Conservation (phyloP, 1,139 yeast species). For the Candida glucosophila region DNA sequence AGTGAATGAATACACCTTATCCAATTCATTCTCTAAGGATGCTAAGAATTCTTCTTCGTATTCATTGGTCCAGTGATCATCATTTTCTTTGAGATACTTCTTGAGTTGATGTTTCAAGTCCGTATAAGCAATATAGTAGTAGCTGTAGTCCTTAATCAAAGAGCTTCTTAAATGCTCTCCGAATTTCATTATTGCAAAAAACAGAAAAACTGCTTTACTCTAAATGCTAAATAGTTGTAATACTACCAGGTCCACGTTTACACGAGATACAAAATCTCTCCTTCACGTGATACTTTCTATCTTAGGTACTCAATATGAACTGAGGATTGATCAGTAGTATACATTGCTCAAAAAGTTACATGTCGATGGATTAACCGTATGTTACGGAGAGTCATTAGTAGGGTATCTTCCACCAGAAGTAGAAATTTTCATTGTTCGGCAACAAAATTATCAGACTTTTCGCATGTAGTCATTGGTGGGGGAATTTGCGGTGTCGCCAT, state of each 20-base stretch:
- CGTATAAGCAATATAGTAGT: conserved; percentile 84
- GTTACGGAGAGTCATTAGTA: too few species aligned
- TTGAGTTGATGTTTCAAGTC: conserved; percentile 78
- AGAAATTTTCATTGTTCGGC: too few species aligned
- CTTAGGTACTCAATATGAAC: too few species aligned
- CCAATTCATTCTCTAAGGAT: conserved; percentile 70
- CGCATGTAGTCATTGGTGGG: conserved; percentile 80
- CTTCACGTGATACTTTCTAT: too few species aligned
- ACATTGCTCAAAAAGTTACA: too few species aligned
- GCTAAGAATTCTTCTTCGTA: conserved; percentile 76
- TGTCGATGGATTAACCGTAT: too few species aligned
- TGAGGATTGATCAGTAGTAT: too few species aligned
- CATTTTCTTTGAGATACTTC: conserved; percentile 49
- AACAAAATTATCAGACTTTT: conserved; percentile 46
- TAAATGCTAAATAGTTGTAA: too few species aligned
- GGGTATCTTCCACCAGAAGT: too few species aligned
- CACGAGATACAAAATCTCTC: too few species aligned
- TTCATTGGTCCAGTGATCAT: conserved; percentile 59
- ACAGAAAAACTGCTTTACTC: too few species aligned
- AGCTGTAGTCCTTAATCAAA: conserved; percentile 74
- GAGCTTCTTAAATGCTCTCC: conserved; percentile 72
- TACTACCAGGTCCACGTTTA: too few species aligned
- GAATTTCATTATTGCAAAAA: conserved; percentile 59
- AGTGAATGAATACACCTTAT: conserved; percentile 85
- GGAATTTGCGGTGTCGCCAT: conserved; percentile 84